phyloP scores from a whole-genome alignment of 1,284 basidiomycete genomes.

The Ceratorhiza oryzae-sativae region DNA sequence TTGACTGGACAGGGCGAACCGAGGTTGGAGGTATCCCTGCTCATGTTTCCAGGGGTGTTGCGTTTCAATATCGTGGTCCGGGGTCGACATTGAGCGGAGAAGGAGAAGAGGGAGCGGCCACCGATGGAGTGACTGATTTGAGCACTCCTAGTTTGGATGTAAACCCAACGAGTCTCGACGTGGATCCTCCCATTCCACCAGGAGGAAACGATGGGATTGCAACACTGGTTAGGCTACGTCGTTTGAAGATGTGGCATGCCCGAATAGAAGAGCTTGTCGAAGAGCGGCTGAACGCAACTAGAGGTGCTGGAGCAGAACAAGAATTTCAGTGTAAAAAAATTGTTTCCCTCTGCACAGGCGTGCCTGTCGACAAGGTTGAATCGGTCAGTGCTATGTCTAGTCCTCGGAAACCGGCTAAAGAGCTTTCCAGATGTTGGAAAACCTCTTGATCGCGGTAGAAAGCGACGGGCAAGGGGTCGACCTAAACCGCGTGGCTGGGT shows the following conservation, averaged over 20 bases:
- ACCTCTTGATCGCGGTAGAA: constrained; percentile 86
- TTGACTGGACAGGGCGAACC: constrained; percentile 90
- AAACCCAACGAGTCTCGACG: constrained; percentile 44
- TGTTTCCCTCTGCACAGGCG: constrained; percentile 87
- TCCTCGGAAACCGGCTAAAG: too few species aligned
- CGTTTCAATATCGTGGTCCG: constrained; percentile 74
- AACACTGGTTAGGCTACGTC: constrained; percentile 71
- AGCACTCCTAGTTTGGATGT: constrained; percentile 37
- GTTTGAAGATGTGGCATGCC: constrained; percentile 82
- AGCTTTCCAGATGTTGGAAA: constrained; percentile 86
- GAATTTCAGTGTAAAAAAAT: constrained; percentile 91
- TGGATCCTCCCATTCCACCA: constrained; percentile 42
- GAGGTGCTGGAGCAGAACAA: constrained; percentile 83
- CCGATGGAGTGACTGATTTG: background rate
- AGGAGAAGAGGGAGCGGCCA: background rate
- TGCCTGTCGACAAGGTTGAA: constrained; percentile 88
- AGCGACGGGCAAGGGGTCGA: constrained; percentile 86
- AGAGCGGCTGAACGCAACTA: constrained; percentile 70
- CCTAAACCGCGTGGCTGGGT: constrained; percentile 83
- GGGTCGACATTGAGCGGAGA: constrained; percentile 65
- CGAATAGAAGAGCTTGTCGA: constrained; percentile 78
- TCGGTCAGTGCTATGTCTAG: constrained; percentile 75
- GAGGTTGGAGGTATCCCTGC: constrained; percentile 65
- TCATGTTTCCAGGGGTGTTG: constrained; percentile 55
- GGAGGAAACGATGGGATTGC: constrained; percentile 62